phyloP scores from a whole-genome alignment of 1,284 basidiomycete species.

The Calocybe gambosa region DNA sequence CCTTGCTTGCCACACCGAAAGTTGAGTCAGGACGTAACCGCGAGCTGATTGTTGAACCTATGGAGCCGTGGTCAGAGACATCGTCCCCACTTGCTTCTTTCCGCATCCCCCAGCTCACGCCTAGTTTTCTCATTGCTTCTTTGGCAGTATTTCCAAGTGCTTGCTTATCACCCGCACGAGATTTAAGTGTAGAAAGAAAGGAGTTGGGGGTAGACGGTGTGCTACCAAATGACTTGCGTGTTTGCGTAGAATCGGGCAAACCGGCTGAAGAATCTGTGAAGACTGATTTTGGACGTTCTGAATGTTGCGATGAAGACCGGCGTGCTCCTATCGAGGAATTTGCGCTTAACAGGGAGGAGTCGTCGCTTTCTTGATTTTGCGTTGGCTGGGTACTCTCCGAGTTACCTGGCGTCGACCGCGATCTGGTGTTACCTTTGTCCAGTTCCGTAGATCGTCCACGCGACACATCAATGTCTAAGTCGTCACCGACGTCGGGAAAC shows the following conservation, averaged over 20 bases:
- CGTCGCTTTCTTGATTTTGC: slow-evolving; percentile 18
- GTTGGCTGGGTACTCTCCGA: slow-evolving; percentile 17
- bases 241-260: slow-evolving; percentile 14
- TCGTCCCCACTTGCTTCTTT: slow-evolving; percentile 47
- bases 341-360: slow-evolving; percentile 15
- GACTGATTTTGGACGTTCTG: slow-evolving; percentile 19
- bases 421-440: slow-evolving; percentile 26
- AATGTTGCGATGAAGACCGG: slow-evolving; percentile 28
- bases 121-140: slow-evolving; percentile 86
- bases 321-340: slow-evolving; percentile 15
- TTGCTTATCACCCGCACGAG: slow-evolving; percentile 76
- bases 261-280: slow-evolving; percentile 18
- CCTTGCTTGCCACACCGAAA: slow-evolving; percentile 29
- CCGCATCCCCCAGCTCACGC: slow-evolving; percentile 69
- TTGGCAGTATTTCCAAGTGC: slow-evolving; percentile 75
- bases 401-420: slow-evolving; percentile 30
- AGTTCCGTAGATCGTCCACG: slow-evolving; percentile 27
- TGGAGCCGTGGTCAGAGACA: slow-evolving; percentile 36
- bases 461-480: slow-evolving; percentile 16
- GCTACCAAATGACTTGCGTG: slow-evolving; percentile 25
- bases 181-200: slow-evolving; percentile 70
- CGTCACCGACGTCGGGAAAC: slow-evolving; percentile 15
- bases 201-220: slow-evolving; percentile 36
- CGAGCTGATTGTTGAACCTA: slow-evolving; percentile 34
- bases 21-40: slow-evolving; percentile 26